Evolutionary conservation across 2,329 filamentous ascomycete genomes (phyloP).

Genomic region (Talaromyces sp.): DNA sequence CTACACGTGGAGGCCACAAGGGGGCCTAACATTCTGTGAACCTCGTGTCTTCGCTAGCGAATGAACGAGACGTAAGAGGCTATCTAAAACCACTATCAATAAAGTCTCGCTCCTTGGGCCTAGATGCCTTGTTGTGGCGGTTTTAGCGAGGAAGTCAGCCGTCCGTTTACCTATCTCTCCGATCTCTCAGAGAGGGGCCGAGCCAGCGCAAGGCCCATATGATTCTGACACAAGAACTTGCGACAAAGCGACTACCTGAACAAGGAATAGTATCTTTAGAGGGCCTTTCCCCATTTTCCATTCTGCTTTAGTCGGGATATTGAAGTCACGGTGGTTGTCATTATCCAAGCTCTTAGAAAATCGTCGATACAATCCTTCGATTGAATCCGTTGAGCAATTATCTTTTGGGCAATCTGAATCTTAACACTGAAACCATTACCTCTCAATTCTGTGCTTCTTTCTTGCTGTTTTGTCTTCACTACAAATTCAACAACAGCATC

Average conservation of each 20-base stretch:
- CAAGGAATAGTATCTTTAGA: not conserved
- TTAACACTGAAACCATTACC: not conserved
- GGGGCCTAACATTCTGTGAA: not conserved
- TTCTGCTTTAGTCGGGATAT: too few species aligned
- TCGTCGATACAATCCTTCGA: not conserved
- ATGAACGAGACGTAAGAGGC: not conserved
- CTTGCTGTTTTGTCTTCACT: not conserved
- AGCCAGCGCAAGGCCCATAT: not conserved
- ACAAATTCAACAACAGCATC: not conserved
- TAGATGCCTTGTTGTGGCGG: not conserved
- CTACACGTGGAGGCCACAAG: conserved; percentile 5
- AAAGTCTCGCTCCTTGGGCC: not conserved
- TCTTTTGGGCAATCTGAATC: not conserved
- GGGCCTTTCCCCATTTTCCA: not conserved
- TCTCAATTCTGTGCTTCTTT: not conserved
- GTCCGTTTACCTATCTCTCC: not conserved
- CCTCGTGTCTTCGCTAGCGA: not conserved
- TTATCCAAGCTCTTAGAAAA: not conserved
- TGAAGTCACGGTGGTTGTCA: not conserved
- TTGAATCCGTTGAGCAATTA: not conserved
- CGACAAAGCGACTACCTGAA: not conserved
- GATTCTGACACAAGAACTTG: not conserved
- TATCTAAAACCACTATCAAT: not conserved
- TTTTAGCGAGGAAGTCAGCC: not conserved
- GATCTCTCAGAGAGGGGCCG: not conserved